Base-by-base conservation (phyloP, 75 land plant species). In the Gnetum montanum region DNA sequence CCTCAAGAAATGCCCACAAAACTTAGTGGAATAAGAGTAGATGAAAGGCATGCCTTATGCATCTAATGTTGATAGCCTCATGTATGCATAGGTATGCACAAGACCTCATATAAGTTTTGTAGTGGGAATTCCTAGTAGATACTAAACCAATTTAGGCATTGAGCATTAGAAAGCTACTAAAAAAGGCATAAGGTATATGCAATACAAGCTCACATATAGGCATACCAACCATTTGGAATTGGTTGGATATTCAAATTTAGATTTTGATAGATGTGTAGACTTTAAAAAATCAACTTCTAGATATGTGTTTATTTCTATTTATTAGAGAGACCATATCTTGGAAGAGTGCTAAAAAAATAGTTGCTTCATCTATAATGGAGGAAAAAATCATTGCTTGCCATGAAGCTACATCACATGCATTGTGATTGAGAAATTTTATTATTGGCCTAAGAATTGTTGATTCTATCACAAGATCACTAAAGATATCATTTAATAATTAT, bases 301-400 rank as follows among this genome's bases (percentile, higher is more conserved):
- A n/a, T n/a, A n/a, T n/a, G n/a, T n/a, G n/a, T n/a, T n/a, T n/a
- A n/a, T n/a, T n/a, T n/a, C n/a, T n/a, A n/a, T n/a, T n/a, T n/a
- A n/a, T n/a, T n/a, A n/a, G n/a, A n/a, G n/a, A n/a, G n/a, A n/a
- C 41, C 41, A 40, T 40, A 10, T 40, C 41, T 40, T 40, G 41
- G 41, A 10, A 15, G 41, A 40, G 41, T 40, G 41, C 12, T 10
- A 40, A 40, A 15, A 40, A 40, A 10, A 40, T 15, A 10, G 15
- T 15, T 40, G 15, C 41, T 40, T 10, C 41, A 10, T 40, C 10
- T 15, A 40, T 15, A 10, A 40, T 40, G 15, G 41, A 40, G 41
- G 41, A 10, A 40, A 15, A 40, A 40, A 10, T 40, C 41, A 40
- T 40, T 40, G 41, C 41, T 40, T 10, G 10, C 15, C 15, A 10